A percentile compares a stretch with the other conserved stretches of the same genome.
Conservation (phyloP, 2,329 filamentous ascomycete genomes). For the Botrytis elliptica region DNA sequence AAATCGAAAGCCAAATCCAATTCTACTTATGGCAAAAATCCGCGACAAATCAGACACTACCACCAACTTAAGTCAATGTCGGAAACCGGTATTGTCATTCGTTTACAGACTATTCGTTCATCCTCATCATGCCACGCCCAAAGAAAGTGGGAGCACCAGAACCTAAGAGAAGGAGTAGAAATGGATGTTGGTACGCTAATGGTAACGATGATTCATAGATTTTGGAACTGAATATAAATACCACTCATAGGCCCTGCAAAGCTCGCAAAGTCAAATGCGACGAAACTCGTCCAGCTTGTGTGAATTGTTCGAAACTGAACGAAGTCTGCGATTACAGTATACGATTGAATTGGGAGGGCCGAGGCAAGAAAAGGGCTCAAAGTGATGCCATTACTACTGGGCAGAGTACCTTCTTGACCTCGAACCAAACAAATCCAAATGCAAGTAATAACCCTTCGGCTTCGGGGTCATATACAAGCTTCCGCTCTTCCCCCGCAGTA, state of each 20-base stretch:
- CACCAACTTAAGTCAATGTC: slow-evolving; percentile 3
- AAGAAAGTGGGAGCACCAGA: slow-evolving; percentile 62
- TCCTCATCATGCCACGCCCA: slow-evolving; percentile 58
- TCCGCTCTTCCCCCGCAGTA: neutral
- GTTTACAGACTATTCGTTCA: neutral
- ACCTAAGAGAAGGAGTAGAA: slow-evolving; percentile 65
- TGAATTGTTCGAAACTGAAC: slow-evolving; percentile 69
- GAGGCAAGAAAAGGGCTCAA: slow-evolving; percentile 58
- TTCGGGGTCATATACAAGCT: neutral
- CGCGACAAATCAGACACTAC: neutral
- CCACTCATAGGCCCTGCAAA: slow-evolving; percentile 67
- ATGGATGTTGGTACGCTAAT: slow-evolving; percentile 61
- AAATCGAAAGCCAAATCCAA: neutral
- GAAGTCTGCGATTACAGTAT: slow-evolving; percentile 80
- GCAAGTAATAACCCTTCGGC: neutral
- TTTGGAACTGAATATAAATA: slow-evolving; percentile 16
- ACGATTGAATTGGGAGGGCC: slow-evolving; percentile 76
- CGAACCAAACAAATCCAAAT: neutral
- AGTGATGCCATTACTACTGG: slow-evolving; percentile 2
- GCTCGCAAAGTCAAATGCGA: slow-evolving; percentile 78
- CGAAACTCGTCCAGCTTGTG: slow-evolving; percentile 71
- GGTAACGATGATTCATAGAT: slow-evolving; percentile 17
- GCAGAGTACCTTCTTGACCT: slow-evolving; percentile 26
- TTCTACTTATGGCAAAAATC: neutral
- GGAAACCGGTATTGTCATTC: neutral